Base-by-base conservation (phyloP, 192 early-diverging fungal species). In the Geosiphon pyriformis region DNA sequence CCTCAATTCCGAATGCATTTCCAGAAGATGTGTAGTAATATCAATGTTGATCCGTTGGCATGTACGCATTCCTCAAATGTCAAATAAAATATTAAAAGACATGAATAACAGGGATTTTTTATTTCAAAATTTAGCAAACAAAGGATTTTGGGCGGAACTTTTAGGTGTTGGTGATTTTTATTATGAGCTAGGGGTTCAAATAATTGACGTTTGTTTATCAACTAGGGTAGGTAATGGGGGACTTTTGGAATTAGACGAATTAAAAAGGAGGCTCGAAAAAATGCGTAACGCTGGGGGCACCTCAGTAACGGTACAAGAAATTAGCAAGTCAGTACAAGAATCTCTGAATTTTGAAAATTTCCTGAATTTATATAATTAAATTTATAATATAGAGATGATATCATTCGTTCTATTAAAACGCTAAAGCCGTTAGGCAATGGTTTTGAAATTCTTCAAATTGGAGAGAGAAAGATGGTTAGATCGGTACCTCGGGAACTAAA, bases 101-200 rank as follows among this genome's bases (percentile, higher is more conserved):
- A 7, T 35, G 1, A 22, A 54, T 17, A 33, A 18, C 31, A 27
- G 11, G 20, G 32, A 25, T 67, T 47, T 58, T 69, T 53, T 37
- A 60, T 70, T 26, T 33, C 2, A 47, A 20, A 35, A 42, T 56
- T 37, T 72, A 83, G 92, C 94, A 46, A 94, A 92, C 67, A 98
- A 98, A 72, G 92, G 94, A 25, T 93, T 93, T 66, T 95, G 95
- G 96, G 84, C 92, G 0, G 94, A 95, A 57, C 74, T 98, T 10
- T 74, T 98, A 2, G 96, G 96, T 0, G 88, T 97, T 4, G 92
- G 95, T 17, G 94, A 97, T 72, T 98, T 98, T 77, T 98, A 98
- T 76, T 96, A 94, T 68, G 93, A 97, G 55, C 81, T 98, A 3
- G 91, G 87, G 0, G 87, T 98, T n/a, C 94, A 95, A 60, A 90